These are phyloP conservation scores for Geotrichum candidum DNA, from an alignment of 1,139 yeast genomes.

Conservation along the genomic window DNA sequence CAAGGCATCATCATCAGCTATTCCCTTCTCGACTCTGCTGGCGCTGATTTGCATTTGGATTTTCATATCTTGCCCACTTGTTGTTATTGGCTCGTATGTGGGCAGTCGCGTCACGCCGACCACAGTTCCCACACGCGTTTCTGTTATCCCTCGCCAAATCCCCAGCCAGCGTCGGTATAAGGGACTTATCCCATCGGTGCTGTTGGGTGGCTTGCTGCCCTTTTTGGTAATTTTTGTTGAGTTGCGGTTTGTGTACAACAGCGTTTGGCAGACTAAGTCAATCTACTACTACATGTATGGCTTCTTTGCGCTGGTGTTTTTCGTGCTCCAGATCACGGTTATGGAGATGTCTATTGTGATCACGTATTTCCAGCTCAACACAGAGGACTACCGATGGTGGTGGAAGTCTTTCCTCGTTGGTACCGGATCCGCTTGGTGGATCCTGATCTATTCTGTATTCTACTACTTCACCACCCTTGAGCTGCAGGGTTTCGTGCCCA, in stretches of 20 bases:
- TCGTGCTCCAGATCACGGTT: slow-evolving; percentile 56
- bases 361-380: slow-evolving; percentile 55
- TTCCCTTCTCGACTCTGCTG: slow-evolving; percentile 71
- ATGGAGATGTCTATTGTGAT: slow-evolving; percentile 71
- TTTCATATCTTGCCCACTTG: slow-evolving; percentile 65
- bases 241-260: slow-evolving; percentile 63
- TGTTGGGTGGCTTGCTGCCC: slow-evolving; percentile 63
- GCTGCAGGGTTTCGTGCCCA: slow-evolving; percentile 56
- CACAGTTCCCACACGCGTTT: slow-evolving; percentile 31
- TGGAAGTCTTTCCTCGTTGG: slow-evolving; percentile 78
- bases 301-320: slow-evolving; percentile 57
- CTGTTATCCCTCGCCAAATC: slow-evolving; percentile 34
- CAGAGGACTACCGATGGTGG: slow-evolving; percentile 70
- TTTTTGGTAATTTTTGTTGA: slow-evolving; percentile 80
- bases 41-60: slow-evolving; percentile 53
- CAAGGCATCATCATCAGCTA: slow-evolving; percentile 65
- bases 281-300: slow-evolving; percentile 79
- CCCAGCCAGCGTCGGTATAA: slow-evolving; percentile 41
- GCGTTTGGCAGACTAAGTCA: slow-evolving; percentile 75
- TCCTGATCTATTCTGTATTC: slow-evolving; percentile 61
- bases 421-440: slow-evolving; percentile 64
- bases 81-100: slow-evolving; percentile 60
- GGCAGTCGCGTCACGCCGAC: slow-evolving; percentile 44
- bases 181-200: slow-evolving; percentile 26
- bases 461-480: slow-evolving; percentile 44